Conservation (phyloP, 371 early-diverging fungal genomes). For the Apophysomyces elegans region DNA sequence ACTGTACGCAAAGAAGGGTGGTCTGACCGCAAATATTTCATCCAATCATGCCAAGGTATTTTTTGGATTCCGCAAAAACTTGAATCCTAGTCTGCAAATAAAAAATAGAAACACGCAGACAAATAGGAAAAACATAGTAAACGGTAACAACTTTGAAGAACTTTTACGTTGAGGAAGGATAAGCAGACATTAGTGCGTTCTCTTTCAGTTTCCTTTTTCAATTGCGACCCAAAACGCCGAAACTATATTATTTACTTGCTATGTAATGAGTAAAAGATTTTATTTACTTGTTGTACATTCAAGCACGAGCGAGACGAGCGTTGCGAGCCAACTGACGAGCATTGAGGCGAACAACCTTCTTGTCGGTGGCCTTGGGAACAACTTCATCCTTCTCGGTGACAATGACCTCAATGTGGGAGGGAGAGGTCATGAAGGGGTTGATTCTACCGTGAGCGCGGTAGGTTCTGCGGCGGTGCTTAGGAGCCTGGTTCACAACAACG, state of each 20-base stretch:
- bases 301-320: conserved; percentile 44
- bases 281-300: conserved; percentile 13
- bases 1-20: no score
- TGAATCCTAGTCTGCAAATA: no score
- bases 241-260: not conserved
- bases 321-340: conserved; percentile 61
- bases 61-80: no score
- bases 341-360: conserved; percentile 55
- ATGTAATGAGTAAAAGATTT: not conserved
- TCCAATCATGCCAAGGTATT: no score
- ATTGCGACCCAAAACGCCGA: no score
- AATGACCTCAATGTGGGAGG: conserved; percentile 97
- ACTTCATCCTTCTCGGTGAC: conserved; percentile 83
- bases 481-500: conserved; percentile 98
- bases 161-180: no score
- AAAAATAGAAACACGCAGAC: no score
- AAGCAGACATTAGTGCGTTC: no score
- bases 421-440: conserved; percentile 94
- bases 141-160: no score
- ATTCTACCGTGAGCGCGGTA: conserved; percentile 99
- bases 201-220: no score
- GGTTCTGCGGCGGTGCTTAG: conserved; percentile 97
- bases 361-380: conserved; percentile 69
- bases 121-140: no score
- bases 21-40: no score